A percentile compares a stretch with the other conserved stretches of the same genome.
Conservation (phyloP, 495 filamentous ascomycete species). For the Penicillium atrosanguineum region DNA sequence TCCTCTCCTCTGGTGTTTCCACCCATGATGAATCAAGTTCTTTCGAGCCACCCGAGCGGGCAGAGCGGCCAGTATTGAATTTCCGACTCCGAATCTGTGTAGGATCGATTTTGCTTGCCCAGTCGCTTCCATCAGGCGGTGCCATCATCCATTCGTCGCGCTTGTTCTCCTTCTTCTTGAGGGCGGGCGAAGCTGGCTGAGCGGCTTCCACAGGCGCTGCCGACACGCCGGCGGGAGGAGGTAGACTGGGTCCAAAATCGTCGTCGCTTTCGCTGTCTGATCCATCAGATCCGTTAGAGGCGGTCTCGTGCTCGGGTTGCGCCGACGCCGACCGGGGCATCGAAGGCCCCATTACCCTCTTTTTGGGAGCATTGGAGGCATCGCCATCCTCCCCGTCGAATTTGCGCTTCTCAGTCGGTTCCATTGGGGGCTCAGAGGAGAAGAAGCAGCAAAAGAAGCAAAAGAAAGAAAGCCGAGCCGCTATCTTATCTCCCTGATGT, state of each 20-base stretch:
- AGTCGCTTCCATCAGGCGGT: constrained; percentile 66
- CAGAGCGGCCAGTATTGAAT: constrained; percentile 73
- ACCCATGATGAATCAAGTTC: constrained; percentile 71
- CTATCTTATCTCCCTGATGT: not conserved
- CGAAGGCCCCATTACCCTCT: constrained; percentile 35
- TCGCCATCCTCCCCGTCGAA: constrained; percentile 7
- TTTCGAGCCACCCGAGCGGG: constrained; percentile 33
- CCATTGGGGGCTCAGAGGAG: constrained; percentile 3
- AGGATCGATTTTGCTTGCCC: constrained; percentile 71
- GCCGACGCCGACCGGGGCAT: constrained; percentile 22
- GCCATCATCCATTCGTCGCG: constrained; percentile 95
- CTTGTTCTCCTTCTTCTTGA: constrained; percentile 28
- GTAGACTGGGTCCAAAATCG: constrained; percentile 81
- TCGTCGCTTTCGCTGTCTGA: constrained; percentile 53
- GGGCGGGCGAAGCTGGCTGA: not conserved
- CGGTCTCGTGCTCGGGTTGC: constrained; percentile 19
- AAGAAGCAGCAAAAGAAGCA: not conserved
- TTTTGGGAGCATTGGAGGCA: constrained; percentile 6
- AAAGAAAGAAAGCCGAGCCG: not conserved
- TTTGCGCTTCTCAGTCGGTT: constrained; percentile 18
- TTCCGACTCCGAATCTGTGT: constrained; percentile 79
- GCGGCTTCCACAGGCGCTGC: constrained; percentile 4
- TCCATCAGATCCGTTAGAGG: constrained; percentile 3
- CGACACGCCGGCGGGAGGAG: constrained; percentile 45
- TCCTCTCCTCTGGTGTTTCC: constrained; percentile 87